Conservation (phyloP, 495 filamentous ascomycete genomes). For the Penicillium waksmanii region DNA sequence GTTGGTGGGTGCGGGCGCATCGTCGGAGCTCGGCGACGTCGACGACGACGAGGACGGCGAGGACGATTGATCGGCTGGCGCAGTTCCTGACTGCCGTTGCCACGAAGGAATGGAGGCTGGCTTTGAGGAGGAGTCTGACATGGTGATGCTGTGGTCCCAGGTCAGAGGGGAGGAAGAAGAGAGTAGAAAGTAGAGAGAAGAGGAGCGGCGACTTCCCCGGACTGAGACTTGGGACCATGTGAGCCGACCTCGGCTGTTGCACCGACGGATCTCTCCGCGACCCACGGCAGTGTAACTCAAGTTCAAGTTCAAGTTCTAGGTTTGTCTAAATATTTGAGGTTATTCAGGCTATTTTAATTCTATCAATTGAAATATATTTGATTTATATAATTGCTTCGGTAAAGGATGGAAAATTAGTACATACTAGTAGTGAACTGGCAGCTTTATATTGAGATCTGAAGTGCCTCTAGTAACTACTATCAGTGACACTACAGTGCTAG, state of each 20-base stretch:
- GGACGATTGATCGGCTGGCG: conserved; percentile 22
- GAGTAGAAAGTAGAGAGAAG: background rate
- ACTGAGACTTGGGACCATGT: conserved; percentile 33
- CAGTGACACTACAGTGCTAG: too few species aligned
- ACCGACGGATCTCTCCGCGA: conserved; percentile 17
- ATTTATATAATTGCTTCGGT: too few species aligned
- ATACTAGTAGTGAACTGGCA: too few species aligned
- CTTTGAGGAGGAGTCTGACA: conserved; percentile 44
- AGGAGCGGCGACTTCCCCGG: conserved; percentile 23
- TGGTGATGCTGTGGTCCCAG: conserved; percentile 20
- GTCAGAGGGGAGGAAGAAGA: conserved; percentile 14
- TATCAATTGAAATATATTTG: too few species aligned
- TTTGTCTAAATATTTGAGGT: too few species aligned
- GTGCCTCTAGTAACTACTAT: too few species aligned
- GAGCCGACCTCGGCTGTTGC: conserved; percentile 42
- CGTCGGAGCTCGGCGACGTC: conserved; percentile 38
- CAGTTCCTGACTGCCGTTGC: conserved; percentile 39
- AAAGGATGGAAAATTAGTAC: too few species aligned
- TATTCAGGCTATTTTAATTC: too few species aligned
- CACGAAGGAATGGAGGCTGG: conserved; percentile 50
- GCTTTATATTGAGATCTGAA: too few species aligned
- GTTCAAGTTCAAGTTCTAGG: background rate
- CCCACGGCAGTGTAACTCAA: background rate
- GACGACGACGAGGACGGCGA: conserved; percentile 26
- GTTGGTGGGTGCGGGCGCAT: conserved; percentile 33